Evolutionary conservation across 441 rosid species (phyloP).

Genomic region (Populus tomentosa): DNA sequence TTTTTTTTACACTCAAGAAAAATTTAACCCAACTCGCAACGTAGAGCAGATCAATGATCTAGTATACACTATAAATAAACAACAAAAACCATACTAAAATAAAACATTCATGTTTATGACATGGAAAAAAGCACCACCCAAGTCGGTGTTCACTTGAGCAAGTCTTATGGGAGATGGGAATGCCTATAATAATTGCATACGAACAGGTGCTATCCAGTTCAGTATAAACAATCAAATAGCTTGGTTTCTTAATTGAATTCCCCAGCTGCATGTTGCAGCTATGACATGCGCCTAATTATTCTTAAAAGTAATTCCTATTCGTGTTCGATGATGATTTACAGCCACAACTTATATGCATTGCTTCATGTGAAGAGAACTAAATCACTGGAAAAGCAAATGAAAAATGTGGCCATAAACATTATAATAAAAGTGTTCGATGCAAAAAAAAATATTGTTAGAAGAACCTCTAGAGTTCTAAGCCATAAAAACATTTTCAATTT

Average conservation of each 20-base stretch:
- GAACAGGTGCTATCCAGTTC: not conserved
- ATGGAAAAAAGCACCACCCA: not conserved
- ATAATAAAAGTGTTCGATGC: not conserved
- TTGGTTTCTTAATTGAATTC: not conserved
- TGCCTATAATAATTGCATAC: not conserved
- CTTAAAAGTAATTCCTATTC: not conserved
- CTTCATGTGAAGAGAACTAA: not conserved
- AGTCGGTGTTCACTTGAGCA: not conserved
- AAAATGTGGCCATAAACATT: not conserved
- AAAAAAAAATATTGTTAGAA: not conserved
- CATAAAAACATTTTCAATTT: not conserved
- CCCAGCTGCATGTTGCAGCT: not conserved
- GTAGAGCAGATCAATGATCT: too few species aligned
- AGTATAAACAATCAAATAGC: not conserved
- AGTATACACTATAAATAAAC: not conserved
- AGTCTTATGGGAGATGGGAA: not conserved
- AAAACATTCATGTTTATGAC: not conserved
- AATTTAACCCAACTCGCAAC: too few species aligned
- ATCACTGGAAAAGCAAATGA: not conserved
- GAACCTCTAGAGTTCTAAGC: not conserved
- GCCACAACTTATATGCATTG: not conserved
- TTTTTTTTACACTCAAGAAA: too few species aligned
- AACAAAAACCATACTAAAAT: not conserved
- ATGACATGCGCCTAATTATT: not conserved
- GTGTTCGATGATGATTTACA: not conserved